Percentiles rank a stretch among this genome's conserved stretches.
These are phyloP conservation scores for Adansonia digitata DNA, from an alignment of 345 rosid genomes.

Conservation along the genomic window DNA sequence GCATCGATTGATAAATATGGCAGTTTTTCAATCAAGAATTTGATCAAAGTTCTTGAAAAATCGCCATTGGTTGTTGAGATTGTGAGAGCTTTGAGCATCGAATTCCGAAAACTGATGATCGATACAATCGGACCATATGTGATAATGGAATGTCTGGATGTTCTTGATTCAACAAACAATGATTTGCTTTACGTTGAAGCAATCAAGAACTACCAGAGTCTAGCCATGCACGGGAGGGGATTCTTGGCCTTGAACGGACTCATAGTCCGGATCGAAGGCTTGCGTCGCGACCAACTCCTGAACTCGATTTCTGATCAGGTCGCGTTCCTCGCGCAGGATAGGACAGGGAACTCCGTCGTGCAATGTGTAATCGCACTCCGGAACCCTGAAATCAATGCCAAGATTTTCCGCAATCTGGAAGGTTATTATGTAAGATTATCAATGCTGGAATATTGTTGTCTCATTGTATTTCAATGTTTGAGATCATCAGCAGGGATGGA, in stretches of 20 bases:
- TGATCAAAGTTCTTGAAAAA: not conserved
- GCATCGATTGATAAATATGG: not conserved
- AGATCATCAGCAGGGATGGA: not conserved
- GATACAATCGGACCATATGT: not conserved
- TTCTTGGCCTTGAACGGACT: not conserved
- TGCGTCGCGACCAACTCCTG: not conserved
- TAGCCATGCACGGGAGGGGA: not conserved
- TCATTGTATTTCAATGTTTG: not conserved
- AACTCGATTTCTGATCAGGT: not conserved
- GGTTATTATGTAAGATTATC: not conserved
- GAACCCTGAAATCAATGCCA: not conserved
- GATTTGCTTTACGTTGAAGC: not conserved
- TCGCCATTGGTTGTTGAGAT: not conserved
- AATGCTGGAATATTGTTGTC: not conserved
- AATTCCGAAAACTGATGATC: not conserved
- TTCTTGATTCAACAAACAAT: not conserved
- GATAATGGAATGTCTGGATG: not conserved
- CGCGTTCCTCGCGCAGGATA: not conserved
- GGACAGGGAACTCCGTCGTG: not conserved
- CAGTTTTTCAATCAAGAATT: not conserved
- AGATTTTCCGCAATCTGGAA: not conserved
- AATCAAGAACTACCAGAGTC: not conserved
- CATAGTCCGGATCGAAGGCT: not conserved
- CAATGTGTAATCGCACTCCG: not conserved
- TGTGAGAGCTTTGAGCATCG: not conserved